phyloP scores from a whole-genome alignment of 495 filamentous ascomycete species.

The Podospora pseudocomata region DNA sequence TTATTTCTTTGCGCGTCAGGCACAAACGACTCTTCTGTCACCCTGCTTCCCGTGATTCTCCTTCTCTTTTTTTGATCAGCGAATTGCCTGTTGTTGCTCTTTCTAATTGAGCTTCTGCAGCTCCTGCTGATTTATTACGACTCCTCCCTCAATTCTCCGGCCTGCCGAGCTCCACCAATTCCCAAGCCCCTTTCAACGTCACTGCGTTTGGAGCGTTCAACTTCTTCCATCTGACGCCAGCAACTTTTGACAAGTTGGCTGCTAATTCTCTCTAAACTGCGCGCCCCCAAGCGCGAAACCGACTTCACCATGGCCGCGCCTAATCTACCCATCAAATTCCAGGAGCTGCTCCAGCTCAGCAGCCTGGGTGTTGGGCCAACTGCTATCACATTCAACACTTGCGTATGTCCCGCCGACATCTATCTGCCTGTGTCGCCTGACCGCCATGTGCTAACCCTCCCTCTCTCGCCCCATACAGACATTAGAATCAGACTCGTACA shows the following conservation, averaged over 20 bases:
- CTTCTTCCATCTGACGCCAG: constrained; percentile 11
- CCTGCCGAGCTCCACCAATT: constrained; percentile 22
- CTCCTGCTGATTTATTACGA: constrained; percentile 11
- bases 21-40: constrained; percentile 8
- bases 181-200: constrained; percentile 24
- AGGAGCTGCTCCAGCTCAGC: constrained; percentile 83
- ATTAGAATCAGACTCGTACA: constrained; percentile 91
- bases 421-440: neutral
- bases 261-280: constrained; percentile 23
- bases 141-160: constrained; percentile 11
- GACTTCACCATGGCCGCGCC: constrained; percentile 40
- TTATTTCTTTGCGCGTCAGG: constrained; percentile 14
- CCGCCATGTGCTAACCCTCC: constrained; percentile 1
- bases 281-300: constrained; percentile 36
- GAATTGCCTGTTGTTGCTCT: neutral
- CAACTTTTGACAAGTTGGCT: constrained; percentile 37
- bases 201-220: neutral
- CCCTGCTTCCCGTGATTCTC: constrained; percentile 2
- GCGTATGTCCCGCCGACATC: constrained; percentile 59
- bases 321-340: constrained; percentile 83
- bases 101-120: constrained; percentile 2
- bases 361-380: constrained; percentile 76
- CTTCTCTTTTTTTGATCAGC: constrained; percentile 6
- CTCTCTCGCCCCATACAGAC: constrained; percentile 55
- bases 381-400: constrained; percentile 95